Evolutionary conservation across 176 grass and related monocot species (phyloP).

Genomic region (Alloteropsis semialata): DNA sequence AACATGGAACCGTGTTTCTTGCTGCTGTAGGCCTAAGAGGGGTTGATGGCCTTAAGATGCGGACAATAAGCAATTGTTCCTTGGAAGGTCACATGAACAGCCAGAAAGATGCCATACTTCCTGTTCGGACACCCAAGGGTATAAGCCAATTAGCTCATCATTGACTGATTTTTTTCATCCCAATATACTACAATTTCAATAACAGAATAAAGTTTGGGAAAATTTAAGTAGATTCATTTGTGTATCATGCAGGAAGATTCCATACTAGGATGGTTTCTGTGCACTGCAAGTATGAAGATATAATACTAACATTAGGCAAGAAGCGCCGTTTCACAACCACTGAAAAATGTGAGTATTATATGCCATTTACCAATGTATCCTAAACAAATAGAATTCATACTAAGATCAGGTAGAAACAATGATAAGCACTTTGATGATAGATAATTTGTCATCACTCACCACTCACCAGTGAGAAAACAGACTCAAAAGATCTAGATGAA

Average conservation of each 20-base stretch:
- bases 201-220: background rate
- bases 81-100: conserved; percentile 31
- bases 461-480: background rate
- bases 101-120: conserved; percentile 35
- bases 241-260: conserved; percentile 42
- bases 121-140: conserved; percentile 39
- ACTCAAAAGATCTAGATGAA: background rate
- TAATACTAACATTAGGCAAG: conserved; percentile 53
- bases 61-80: conserved; percentile 22
- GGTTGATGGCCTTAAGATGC: conserved; percentile 44
- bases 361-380: background rate
- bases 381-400: background rate
- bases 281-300: conserved; percentile 32
- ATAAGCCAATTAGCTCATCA: background rate
- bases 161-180: background rate
- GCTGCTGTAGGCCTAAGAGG: conserved; percentile 50
- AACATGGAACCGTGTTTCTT: conserved; percentile 5
- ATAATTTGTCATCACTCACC: background rate
- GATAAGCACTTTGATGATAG: background rate
- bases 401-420: background rate
- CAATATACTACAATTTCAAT: conserved; percentile 6
- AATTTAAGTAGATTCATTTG: background rate
- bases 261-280: conserved; percentile 48
- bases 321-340: conserved; percentile 35
- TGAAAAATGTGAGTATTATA: conserved; percentile 46